These are phyloP conservation scores for Candida sp. DNA, from an alignment of 1,139 yeast species.

Conservation along the genomic window DNA sequence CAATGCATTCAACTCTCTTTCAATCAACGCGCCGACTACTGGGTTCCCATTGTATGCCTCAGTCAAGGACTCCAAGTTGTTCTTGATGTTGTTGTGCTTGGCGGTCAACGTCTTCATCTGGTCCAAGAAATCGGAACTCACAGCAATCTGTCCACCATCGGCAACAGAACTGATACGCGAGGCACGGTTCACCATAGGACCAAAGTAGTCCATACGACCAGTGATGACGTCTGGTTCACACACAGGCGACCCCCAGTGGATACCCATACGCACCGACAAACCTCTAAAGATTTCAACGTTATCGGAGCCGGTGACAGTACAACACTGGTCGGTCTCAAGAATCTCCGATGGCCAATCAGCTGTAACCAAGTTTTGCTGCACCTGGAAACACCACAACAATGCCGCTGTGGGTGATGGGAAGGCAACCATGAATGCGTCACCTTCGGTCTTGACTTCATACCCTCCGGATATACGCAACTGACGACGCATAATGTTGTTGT, in stretches of 20 bases:
- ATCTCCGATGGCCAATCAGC: constrained; percentile 99
- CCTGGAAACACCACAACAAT: constrained; percentile 91
- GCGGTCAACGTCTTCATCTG: constrained; percentile 67
- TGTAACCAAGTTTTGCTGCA: constrained; percentile 77
- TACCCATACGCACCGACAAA: constrained; percentile 95
- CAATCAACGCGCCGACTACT: constrained; percentile 65
- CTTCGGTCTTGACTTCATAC: constrained; percentile 98
- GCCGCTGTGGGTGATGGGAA: constrained; percentile 95
- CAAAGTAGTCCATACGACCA: constrained; percentile 97
- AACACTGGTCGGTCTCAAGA: constrained; percentile 82
- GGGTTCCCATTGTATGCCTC: constrained; percentile 70
- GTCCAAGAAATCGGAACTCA: constrained; percentile 79
- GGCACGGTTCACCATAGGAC: constrained; percentile 98
- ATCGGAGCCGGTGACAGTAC: constrained; percentile 73
- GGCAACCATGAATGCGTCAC: constrained; percentile 99
- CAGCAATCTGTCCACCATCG: constrained; percentile 96
- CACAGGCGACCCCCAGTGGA: constrained; percentile 98
- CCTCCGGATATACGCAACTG: constrained; percentile 94
- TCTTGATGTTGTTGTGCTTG: constrained; percentile 52
- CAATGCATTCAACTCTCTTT: constrained; percentile 67
- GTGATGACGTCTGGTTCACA: constrained; percentile 96
- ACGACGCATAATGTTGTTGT: constrained; percentile 93
- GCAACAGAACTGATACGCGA: constrained; percentile 95
- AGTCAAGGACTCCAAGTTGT: constrained; percentile 39
- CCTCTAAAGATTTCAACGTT: constrained; percentile 80